Evolutionary conservation across 1,284 basidiomycete species (phyloP), one percentile per base, ranked within the genome.

Genomic region (Mycena sp.): DNA sequence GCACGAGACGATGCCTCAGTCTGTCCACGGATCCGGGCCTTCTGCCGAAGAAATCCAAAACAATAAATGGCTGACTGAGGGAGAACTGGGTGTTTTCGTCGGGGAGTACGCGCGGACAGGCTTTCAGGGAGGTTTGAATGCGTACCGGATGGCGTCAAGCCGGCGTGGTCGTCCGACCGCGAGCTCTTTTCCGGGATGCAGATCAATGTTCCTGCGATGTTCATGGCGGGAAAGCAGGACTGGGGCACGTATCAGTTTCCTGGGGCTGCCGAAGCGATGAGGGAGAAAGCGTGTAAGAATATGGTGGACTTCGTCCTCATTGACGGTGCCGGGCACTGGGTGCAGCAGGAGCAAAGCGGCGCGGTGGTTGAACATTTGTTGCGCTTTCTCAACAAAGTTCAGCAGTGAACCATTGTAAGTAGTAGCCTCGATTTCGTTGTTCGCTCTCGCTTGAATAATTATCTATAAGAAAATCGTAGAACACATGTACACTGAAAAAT

Each of bases 291-390:
- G 3, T 80, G 76, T 63, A 59, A 48, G 51, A 74, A 72, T 67
- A 85, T 89, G 85, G 70, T 71, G 11, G 77, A 78, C 21, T 78
- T 87, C 41, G 77, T 85, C n/a, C 67, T 88, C 45, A 74, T 89
- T n/a, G 76, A 83, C 3, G 81, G 81, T 2, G 86, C 86, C 1
- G 87, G 87, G 0, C 87, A 88, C 72, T 88, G 88, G 87, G 83
- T 85, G 21, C 87, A 87, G 72, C 86, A 86, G 65, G 86, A 86
- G 69, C 63, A 76, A 21, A 78, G 80, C 3, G 76, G 80, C 53
- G 78, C 76, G 6, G 79, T 86, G 1, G 74, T 84, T 6, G 43
- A 73, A 21, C 65, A 75, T 50, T 51, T 86, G 55, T 38, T 77
- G 46, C 58, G 73, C 26, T 84, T 85, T 68, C 71, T 83, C 38